Conservation (phyloP, 306 rosid genomes). For the Cyclanthera cordifolia region DNA sequence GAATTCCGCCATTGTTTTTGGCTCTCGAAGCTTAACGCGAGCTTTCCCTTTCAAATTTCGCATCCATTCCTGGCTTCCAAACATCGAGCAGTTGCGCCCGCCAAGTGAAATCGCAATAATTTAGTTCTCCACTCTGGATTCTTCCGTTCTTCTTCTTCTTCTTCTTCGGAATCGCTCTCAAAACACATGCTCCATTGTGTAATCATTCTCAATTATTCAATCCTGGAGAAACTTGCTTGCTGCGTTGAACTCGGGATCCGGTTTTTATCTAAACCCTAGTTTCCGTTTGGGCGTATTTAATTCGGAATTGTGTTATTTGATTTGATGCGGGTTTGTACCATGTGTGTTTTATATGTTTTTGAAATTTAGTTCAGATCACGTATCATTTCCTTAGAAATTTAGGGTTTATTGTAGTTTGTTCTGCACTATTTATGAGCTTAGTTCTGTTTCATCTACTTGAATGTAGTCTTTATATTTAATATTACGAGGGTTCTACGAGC, state of each 20-base stretch:
- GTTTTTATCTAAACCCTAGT: slow-evolving; percentile 60
- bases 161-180: slow-evolving; percentile 17
- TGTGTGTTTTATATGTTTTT: slow-evolving; percentile 13
- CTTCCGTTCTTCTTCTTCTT: slow-evolving; percentile 3
- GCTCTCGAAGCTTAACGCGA: neutral
- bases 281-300: slow-evolving; percentile 33
- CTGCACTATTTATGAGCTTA: slow-evolving; percentile 26
- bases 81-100: slow-evolving; percentile 24
- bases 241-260: slow-evolving; percentile 20
- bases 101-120: slow-evolving; percentile 10
- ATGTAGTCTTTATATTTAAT: neutral
- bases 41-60: neutral
- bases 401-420: slow-evolving; percentile 22
- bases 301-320: slow-evolving; percentile 29
- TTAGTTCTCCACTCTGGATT: neutral
- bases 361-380: slow-evolving; percentile 24
- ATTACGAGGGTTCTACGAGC: neutral
- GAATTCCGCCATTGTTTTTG: slow-evolving; percentile 13
- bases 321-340: slow-evolving; percentile 23
- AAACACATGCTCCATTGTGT: slow-evolving; percentile 41
- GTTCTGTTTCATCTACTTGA: slow-evolving; percentile 6
- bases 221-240: slow-evolving; percentile 17
- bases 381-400: slow-evolving; percentile 14
- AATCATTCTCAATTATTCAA: slow-evolving; percentile 18
- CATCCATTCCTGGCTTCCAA: slow-evolving; percentile 11